Base-by-base conservation (phyloP, 805 yeast genomes). In the Saccharomycopsis vini region DNA sequence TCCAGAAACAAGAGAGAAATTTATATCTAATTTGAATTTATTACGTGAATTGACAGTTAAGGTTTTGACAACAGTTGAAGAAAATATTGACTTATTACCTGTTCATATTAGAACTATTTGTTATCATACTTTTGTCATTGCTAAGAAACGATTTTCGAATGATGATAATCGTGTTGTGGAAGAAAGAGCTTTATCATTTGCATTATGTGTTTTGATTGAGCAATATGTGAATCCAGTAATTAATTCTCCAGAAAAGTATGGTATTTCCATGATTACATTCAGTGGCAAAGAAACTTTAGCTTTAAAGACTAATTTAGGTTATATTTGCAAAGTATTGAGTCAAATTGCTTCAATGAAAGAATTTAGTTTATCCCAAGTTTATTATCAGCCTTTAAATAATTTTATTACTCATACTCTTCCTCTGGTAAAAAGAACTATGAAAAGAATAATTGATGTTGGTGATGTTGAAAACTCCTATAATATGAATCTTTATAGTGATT, bases 321-420 rank as follows among this genome's bases (percentile, higher is more conserved):
- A 73, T 43, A 64, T 85, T 34, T 63, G 77, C 32, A 70, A 77
- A 43, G 76, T 82, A 9, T 54, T 87, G 42, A 63, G 71, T 28
- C 95, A 86, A 58, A 58, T 84, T 21, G 77, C 82, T 19, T 59
- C 77, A 3, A 75, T 86, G 78, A 69, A 72, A 51, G 75, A 82
- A 2, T 87, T 87, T 61, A 72, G 71, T 9, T 51, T 62, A 1
- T 68, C 69, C 18, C 77, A 82, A 52, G 74, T 79, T 39, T 87
- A 76, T 58, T 62, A 84, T 52, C 88, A 83, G 55, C 95, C 95
- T 1, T 66, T 86, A 56, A 83, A 84, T 58, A 90, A 83, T 35
- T 84, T 76, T 54, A 70, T 87, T 32, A 67, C 63, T 39, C 63
- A 72, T n/a, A 69, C 77, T 4, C 61, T 66, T 4, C 77, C 69